Percentiles rank a stretch among this genome's conserved stretches.
Conservation (phyloP, 805 yeast species). For the Blastobotrys peoriensis region DNA sequence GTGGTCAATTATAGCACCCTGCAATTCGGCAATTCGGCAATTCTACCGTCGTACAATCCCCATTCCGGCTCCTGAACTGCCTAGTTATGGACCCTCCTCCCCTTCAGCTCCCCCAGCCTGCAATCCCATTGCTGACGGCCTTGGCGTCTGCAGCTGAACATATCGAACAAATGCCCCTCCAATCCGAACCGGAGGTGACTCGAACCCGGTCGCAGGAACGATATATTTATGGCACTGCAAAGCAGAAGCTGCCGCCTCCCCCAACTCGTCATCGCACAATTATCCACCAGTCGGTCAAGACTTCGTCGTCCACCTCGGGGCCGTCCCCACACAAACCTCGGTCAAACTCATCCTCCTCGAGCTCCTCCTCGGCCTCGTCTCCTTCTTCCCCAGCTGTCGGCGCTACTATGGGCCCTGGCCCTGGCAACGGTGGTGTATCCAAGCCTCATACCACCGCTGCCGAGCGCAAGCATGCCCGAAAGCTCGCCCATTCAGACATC, state of each 20-base stretch:
- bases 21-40: too few species aligned
- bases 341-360: conserved; percentile 1
- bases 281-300: conserved; percentile 10
- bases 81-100: not conserved
- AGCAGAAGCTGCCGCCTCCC: conserved; percentile 15
- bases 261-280: conserved; percentile 15
- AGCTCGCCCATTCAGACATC: conserved; percentile 65
- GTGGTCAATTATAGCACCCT: too few species aligned
- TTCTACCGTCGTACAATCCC: too few species aligned
- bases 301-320: too few species aligned
- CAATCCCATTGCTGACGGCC: not conserved
- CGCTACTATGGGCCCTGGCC: too few species aligned
- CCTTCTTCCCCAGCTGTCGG: too few species aligned
- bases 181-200: not conserved
- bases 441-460: conserved; percentile 24
- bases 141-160: not conserved
- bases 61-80: too few species aligned
- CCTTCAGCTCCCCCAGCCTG: conserved; percentile 5
- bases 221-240: not conserved
- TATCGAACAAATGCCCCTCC: not conserved
- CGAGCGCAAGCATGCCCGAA: conserved; percentile 42
- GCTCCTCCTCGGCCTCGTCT: conserved; percentile 4
- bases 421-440: too few species aligned
- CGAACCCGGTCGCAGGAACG: not conserved
- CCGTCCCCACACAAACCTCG: conserved; percentile 1